Percentiles rank a stretch among this genome's conserved stretches.
phyloP scores from a whole-genome alignment of 306 rosid genomes.

The Mucuna pruriens region DNA sequence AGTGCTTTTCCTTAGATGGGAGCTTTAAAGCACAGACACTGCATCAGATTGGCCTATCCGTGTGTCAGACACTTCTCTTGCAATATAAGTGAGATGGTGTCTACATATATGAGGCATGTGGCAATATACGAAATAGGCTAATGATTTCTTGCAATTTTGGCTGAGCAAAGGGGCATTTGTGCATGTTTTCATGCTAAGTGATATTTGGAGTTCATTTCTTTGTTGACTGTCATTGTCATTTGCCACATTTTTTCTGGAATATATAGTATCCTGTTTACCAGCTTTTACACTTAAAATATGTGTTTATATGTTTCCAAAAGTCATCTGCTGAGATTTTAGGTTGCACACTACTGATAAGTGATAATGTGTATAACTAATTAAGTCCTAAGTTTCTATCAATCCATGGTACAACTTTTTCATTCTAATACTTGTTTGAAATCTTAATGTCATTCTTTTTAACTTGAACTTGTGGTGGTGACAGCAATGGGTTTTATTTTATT shows the following conservation, averaged over 20 bases:
- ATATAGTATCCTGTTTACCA: background rate
- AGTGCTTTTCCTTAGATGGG: constrained; percentile 4
- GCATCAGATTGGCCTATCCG: background rate
- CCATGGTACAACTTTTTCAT: background rate
- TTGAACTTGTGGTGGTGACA: constrained; percentile 11
- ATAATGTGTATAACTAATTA: background rate
- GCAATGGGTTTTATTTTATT: constrained; percentile 23
- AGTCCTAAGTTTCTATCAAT: background rate
- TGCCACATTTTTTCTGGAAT: constrained; percentile 6
- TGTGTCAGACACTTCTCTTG: background rate
- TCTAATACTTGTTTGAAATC: constrained; percentile 5
- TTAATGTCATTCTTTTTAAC: constrained; percentile 16
- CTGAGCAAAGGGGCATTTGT: background rate
- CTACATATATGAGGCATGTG: background rate
- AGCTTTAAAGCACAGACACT: background rate
- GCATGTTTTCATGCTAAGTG: background rate
- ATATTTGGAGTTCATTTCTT: background rate
- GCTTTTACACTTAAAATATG: constrained; percentile 23
- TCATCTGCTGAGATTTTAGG: constrained; percentile 17
- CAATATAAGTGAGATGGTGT: background rate
- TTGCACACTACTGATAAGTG: background rate
- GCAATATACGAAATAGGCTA: constrained; percentile 10
- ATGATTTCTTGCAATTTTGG: constrained; percentile 11
- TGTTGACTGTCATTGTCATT: constrained; percentile 3
- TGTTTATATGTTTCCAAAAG: background rate